phyloP scores from a whole-genome alignment of 2,329 filamentous ascomycete species.

The Aspergillus sp. region DNA sequence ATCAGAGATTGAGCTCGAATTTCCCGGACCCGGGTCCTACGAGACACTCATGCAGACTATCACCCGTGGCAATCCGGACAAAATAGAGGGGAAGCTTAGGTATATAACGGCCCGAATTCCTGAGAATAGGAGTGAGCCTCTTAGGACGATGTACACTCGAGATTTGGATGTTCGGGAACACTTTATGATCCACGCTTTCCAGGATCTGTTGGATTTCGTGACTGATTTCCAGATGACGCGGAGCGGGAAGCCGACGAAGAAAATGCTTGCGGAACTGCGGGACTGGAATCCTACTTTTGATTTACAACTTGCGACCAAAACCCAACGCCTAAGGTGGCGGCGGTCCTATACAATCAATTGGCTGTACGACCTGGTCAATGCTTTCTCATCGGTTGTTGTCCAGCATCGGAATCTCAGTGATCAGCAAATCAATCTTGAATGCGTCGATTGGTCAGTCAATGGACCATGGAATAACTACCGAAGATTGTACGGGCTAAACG shows the following conservation, averaged over 20 bases:
- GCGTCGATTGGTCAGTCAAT: constrained; percentile 48
- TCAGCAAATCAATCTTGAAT: constrained; percentile 31
- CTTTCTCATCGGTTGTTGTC: constrained; percentile 48
- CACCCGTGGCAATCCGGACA: neutral
- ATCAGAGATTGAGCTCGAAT: neutral
- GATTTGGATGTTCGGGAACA: constrained; percentile 50
- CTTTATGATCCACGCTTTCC: constrained; percentile 49
- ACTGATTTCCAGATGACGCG: constrained; percentile 51
- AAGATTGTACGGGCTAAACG: constrained; percentile 50
- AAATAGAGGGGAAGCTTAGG: neutral
- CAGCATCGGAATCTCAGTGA: constrained; percentile 43
- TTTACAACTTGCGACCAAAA: constrained; percentile 42
- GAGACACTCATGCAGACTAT: neutral
- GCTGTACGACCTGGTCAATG: constrained; percentile 46
- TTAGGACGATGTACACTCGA: too few species aligned
- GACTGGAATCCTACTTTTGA: constrained; percentile 50
- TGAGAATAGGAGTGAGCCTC: neutral
- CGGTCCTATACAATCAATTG: constrained; percentile 53
- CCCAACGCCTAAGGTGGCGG: constrained; percentile 52
- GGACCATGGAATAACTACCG: constrained; percentile 46
- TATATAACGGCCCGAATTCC: neutral
- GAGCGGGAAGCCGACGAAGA: constrained; percentile 53
- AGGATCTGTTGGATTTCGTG: constrained; percentile 51
- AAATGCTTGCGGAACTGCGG: constrained; percentile 44
- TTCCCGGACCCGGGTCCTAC: neutral